phyloP scores from a whole-genome alignment of 176 grass and related monocot genomes.

The Hordeum vulgare region MorexV3_pseudomolecules_assembly NC_058523.1:561461483-561461982 shows the following conservation, averaged over 20 bases:
- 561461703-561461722: slow-evolving; percentile 83
- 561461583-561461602: slow-evolving; percentile 79
- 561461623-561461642: slow-evolving; percentile 90
- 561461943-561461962: too few species aligned
- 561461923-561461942: too few species aligned
- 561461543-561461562: slow-evolving; percentile 69
- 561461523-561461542: slow-evolving; percentile 79
- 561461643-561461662: slow-evolving; percentile 76
- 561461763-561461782: slow-evolving; percentile 78
- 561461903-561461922: too few species aligned
- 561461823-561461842: too few species aligned
- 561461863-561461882: too few species aligned
- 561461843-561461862: too few species aligned
- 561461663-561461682: slow-evolving; percentile 84
- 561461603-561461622: slow-evolving; percentile 82
- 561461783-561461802: slow-evolving; percentile 84
- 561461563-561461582: slow-evolving; percentile 64
- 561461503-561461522: slow-evolving; percentile 20
- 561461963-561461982: too few species aligned
- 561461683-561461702: slow-evolving; percentile 66
- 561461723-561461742: slow-evolving; percentile 83
- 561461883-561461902: too few species aligned
- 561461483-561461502: too few species aligned
- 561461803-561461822: slow-evolving; percentile 57
- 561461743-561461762: slow-evolving; percentile 83